Evolutionary conservation across 1,284 basidiomycete genomes (phyloP), one percentile per base, ranked within the genome.

Genomic region (Fistulinella staudtii): DNA sequence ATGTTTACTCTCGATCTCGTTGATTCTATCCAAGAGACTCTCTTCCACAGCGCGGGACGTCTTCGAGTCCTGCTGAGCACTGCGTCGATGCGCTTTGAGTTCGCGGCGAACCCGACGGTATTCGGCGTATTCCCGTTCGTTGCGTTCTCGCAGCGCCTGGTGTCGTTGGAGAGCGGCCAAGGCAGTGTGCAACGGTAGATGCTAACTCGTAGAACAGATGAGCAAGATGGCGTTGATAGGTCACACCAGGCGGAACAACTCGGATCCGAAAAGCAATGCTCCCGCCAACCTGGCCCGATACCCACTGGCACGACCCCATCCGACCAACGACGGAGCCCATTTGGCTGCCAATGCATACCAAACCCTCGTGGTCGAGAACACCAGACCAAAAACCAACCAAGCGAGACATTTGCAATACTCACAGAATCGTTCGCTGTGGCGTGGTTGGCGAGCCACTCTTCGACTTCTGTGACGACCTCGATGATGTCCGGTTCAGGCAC

Each of bases 391-490:
- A 17, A 33, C 7, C 25, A 27, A 4, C 7, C n/a, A 30, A 3
- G 11, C 6, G 13, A 35, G 4, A 10, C 17, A 33, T 33, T 35
- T 13, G 22, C 5, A 22, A 41, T 11, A 64, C 69, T 60, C 55
- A 71, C 75, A 47, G 64, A 48, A 37, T 47, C 34, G 3, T 45
- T 47, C 21, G 54, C 58, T 2, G 41, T 21, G 27, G 53, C 22
- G 27, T 65, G 55, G 18, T 28, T 38, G 33, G 57, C 51, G 38
- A 81, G 61, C 74, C 75, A 82, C 28, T 55, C 53, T 45, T 74
- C 69, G 33, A 76, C 73, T 52, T 77, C 72, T 22, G 57, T 59
- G 22, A 72, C 59, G 21, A 77, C 57, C n/a, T 65, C 66, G 38
- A 64, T 59, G 34, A 76, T 62, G 35, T 77, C 67, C 20, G 66